Evolutionary conservation across 352 stramenopile genomes (phyloP), one percentile per base, ranked within the genome.

Genomic region (Aphanomyces invadans): DNA sequence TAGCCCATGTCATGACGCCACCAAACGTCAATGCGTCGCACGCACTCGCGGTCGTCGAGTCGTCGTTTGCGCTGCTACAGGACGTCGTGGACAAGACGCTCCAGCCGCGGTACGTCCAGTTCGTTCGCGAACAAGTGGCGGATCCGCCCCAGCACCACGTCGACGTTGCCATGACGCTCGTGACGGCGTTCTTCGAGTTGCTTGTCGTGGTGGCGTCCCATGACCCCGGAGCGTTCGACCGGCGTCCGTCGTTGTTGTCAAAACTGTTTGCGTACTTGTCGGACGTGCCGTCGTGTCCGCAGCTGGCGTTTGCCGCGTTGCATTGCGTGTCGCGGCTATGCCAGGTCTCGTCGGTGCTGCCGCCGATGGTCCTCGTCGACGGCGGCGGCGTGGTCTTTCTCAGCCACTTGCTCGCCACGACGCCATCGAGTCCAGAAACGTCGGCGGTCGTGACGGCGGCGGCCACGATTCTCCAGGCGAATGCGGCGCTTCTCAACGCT

Each of bases 81-180:
- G 77, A 89, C 17, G 75, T 79, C 1, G 72, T 94, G 1, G 78
- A 87, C 44, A 76, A 83, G 39, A 94, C 90, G 80, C 70, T 84
- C 31, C 80, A 79, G 36, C 74, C 86, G 26, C 71, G 77, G 7
- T 94, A 81, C 62, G 81, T 91, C 60, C 75, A 89, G 28, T 66
- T 90, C 10, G 68, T 94, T 7, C 77, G 75, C 29, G 72, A 68
- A 0, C 73, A 70, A 64, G 19, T 7, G 36, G 7, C 7, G 7
- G 36, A 42, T 42, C 15, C 15, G 36, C 36, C n/a, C n/a, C n/a
- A n/a, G n/a, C 7, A 42, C 15, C 59, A 60, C 1, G 65, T 61
- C 9, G 72, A 62, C 5, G 54, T 73, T 23, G 77, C 81, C 4
- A 28, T 64, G 33, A 19, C 55, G 23, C 55, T 64, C 33, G 36